phyloP scores from a whole-genome alignment of 2,329 filamentous ascomycete species.

The Claviceps quebecensis region DNA sequence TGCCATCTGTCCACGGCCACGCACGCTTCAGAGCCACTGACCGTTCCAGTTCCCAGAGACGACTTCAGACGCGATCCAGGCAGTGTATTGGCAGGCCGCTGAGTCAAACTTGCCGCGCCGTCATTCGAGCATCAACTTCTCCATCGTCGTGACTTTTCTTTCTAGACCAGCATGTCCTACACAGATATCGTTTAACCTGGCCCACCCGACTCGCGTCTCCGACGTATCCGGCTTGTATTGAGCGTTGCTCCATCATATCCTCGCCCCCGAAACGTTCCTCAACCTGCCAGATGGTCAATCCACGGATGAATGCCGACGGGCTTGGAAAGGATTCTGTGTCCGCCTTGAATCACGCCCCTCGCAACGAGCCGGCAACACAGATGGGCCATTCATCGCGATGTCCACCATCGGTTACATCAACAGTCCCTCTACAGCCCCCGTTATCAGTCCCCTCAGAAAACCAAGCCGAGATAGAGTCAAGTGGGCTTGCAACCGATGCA shows the following conservation, averaged over 20 bases:
- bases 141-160: not conserved
- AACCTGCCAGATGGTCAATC: not conserved
- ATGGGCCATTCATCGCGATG: conserved; percentile 4
- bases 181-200: not conserved
- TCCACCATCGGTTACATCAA: conserved; percentile 3
- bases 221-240: not conserved
- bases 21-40: not conserved
- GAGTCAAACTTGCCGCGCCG: not conserved
- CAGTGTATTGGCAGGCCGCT: not conserved
- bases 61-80: not conserved
- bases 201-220: not conserved
- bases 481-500: conserved; percentile 6
- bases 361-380: conserved; percentile 5
- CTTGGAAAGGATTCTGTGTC: conserved; percentile 9
- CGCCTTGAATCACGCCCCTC: conserved; percentile 8
- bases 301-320: not conserved
- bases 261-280: not conserved
- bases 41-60: not conserved
- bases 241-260: not conserved
- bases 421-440: conserved; percentile 4
- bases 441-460: conserved; percentile 1
- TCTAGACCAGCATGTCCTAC: not conserved
- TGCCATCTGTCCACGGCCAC: not conserved
- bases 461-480: not conserved
- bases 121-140: not conserved